Evolutionary conservation across 768 basidiomycete genomes (phyloP), one percentile per base, ranked within the genome.

Genomic region (Sporobolomyces roseus): DNA sequence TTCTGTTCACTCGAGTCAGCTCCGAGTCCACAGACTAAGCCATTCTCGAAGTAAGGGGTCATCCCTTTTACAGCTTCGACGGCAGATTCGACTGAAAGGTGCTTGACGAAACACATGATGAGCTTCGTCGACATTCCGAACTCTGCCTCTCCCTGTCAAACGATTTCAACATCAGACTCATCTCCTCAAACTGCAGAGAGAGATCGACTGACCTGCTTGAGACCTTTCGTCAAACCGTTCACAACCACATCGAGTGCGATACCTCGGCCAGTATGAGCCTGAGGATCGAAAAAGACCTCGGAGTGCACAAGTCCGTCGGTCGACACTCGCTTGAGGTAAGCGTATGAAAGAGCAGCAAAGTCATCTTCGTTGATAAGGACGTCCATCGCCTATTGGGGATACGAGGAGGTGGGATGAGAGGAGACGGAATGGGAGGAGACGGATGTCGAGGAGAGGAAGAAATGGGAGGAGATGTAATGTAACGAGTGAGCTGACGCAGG

Each of bases 61-160:
- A 74, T 53, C 4, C 58, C 43, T 3, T 63, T 46, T 33, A 74
- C 66, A 8, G 62, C 52, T 13, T 66, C 71, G 29, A 68, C 59
- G 2, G 71, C 61, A 1, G 66, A 46, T 1, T 67, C 62, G 56
- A 68, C 64, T 12, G 56, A 21, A 19, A 70, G 63, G 54, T 74
- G 73, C 51, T 71, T 70, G 27, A 71, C 64, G 36, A 72, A 71
- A 55, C 75, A 75, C 33, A 53, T 54, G 62, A 74, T 63, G 52
- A 75, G 62, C 38, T 61, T 29, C 29, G 51, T 64, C 41, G 66
- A 49, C 62, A 75, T 71, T 23, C 69, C 75, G 33, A 72, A 75
- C 10, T 70, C 66, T 16, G 25, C 12, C 50, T 71, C 51, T 19
- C 71, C 75, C 61, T 61, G 52, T 16, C 1, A 4, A 19, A 23